Base-by-base conservation (phyloP, 2,329 filamentous ascomycete genomes). In the Fulvia fulva region DNA sequence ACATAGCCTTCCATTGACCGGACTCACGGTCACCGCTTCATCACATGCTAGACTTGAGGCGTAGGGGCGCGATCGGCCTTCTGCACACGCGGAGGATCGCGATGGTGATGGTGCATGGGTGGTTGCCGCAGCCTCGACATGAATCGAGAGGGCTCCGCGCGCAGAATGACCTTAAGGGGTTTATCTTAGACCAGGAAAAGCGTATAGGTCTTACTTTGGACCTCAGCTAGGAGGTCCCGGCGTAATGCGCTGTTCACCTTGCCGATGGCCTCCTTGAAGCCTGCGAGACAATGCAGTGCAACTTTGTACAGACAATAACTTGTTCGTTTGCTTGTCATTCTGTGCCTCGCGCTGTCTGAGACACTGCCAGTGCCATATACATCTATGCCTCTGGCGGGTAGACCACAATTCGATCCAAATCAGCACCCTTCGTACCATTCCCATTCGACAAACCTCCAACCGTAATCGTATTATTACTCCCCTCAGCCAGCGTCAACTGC, bases 351-450 rank as follows among this genome's bases (percentile, higher is more conserved):
- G 8, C n/a, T 16, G 37, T 41, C 14, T 41, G 8, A 41, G 37
- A 41, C 37, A 41, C 16, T n/a, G 2, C n/a, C 37, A 51, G 47
- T 11, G 5, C 47, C 7, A 19, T 21, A 23, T 30, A 16, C 1
- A 14, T 34, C 28, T 21, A 56, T 5, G 25, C 2, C 69, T 86
- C 83, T 0, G 81, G 73, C 0, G 83, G 83, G 68, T 85, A 86
- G 0, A 86, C 83, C 1, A 86, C 77, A 63, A 86, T 80, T 14
- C 77, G 75, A 62, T 86, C 83, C 22, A 86, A 65, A 65, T 86
- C 83, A 0, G 81, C 83, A 0, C 83, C 82, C 67, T 82, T 84
- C 19, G 77, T 75, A 56, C 83, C 80, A 49, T 82, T 74, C 0
- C 82, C 83, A 56, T 86, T 86, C 50, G 70, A 76, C 47, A 86